Evolutionary conservation across 179 eudicot species (phyloP), one percentile per base, ranked within the genome.

Genomic region (Patellifolia procumbens): DNA sequence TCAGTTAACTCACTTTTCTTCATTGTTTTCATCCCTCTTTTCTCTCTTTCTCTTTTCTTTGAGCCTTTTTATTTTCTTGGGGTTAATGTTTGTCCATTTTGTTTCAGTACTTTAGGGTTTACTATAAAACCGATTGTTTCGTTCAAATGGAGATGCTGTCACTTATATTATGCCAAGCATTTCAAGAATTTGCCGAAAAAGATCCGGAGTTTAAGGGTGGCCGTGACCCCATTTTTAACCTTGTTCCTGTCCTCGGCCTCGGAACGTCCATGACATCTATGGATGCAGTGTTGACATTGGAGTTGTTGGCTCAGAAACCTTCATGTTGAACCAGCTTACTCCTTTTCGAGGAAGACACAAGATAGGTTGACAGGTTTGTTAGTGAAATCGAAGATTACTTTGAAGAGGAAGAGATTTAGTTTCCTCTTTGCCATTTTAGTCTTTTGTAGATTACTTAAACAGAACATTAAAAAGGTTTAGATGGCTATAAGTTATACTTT

Each of bases 241-340:
- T 92, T 10, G 81, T 94, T 53, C 98, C 98, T 26, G 95, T 92
- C 69, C 74, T 88, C 22, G 94, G 88, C 28, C 83, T 90, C 48
- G 97, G 98, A 68, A 86, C 76, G 68, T 87, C 88, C 5, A 85
- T 86, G 5, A 75, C 86, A 17, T 86, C 92, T 37, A 80, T 90
- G 74, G 97, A 86, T 68, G 86, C 89, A 75, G 70, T 86, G 32
- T 70, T 92, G 73, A 91, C 97, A 6, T 91, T 90, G 62, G 97
- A 95, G 77, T 65, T 95, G 20, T 79, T 92, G 81, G 92, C 95
- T 46, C 86, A 81, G 73, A 88, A 91, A 80, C 79, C 82, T 45
- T 76, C 59, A 39, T 22, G 61, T 48, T 66, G 59, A 55, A 26
- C 28, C 43, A 26, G 29, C 31, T 26, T 28, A 31, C 45, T 19